Evolutionary conservation across 345 rosid species (phyloP), one percentile per base, ranked within the genome.

Genomic region (Salix caprea): DNA sequence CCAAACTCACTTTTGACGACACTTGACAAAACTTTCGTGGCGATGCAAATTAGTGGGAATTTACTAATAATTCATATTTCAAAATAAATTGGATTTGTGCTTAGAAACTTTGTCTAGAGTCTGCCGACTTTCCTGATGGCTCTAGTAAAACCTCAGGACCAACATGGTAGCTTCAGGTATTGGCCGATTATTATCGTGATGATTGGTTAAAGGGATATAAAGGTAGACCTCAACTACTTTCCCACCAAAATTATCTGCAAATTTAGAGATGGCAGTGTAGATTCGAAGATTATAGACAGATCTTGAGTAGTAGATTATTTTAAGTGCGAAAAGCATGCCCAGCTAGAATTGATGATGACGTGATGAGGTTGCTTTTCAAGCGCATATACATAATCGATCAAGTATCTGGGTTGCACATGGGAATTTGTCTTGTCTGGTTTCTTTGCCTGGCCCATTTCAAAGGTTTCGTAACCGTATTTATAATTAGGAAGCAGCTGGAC

Each of bases 401-500:
- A 40, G 65, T 54, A 26, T 77, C n/a, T 70, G 68, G 67, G 54
- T 48, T 67, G 85, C 86, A 79, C 80, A 79, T 79, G 81, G 79
- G 76, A 0, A 16, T 6, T 39, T 54, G 71, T 24, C 16, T 71
- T 73, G 73, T 76, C 65, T 37, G 39, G 64, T 74, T 65, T 70
- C n/a, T 14, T 10, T 42, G 67, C n/a, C 16, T 73, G 85, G 78
- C 60, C 82, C 42, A 23, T 23, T 13, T 13, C 32, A 15, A 16
- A 23, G 64, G 34, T 69, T 73, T 69, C 70, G 2, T 64, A 67
- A 50, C 76, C 68, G 70, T 42, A 77, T 69, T 79, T 60, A 62
- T 70, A 60, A 77, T 32, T 79, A 71, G 80, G 72, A 44, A 24
- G 84, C 81, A 73, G 85, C 84, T 79, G 83, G 74, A 84, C 78